Percentiles rank a stretch among this genome's conserved stretches.
These are phyloP conservation scores for Tolypocladium cylindrosporum DNA, from an alignment of 2,329 filamentous ascomycete species.

Conservation along the genomic window DNA sequence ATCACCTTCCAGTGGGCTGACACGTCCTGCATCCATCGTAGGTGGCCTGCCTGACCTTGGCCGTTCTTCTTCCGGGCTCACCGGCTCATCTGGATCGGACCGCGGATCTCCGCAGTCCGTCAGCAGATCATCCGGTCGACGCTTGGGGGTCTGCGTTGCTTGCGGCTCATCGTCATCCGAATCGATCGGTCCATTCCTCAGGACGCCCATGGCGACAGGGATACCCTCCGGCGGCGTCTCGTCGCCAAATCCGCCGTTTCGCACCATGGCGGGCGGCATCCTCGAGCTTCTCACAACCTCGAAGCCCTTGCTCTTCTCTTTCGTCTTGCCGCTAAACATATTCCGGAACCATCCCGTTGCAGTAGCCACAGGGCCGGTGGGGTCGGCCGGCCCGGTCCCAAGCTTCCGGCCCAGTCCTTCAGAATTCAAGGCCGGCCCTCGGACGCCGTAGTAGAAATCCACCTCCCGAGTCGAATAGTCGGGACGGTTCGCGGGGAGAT, in stretches of 20 bases:
- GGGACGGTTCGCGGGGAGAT: conserved; percentile 47
- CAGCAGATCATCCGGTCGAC: conserved; percentile 26
- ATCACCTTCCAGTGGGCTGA: conserved; percentile 12
- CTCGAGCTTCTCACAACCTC: conserved; percentile 88
- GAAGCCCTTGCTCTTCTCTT: conserved; percentile 93
- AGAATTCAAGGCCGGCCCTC: conserved; percentile 77
- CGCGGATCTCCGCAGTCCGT: conserved; percentile 36
- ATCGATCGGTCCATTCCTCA: conserved; percentile 52
- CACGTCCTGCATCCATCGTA: background rate
- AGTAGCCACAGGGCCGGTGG: conserved; percentile 80
- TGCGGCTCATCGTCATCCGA: conserved; percentile 44
- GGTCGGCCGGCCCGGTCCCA: conserved; percentile 90
- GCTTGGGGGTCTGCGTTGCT: conserved; percentile 14
- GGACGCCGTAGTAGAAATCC: conserved; percentile 91
- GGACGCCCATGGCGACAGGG: conserved; percentile 51
- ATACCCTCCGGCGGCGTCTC: conserved; percentile 59
- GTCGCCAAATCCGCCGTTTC: conserved; percentile 44
- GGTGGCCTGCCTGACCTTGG: background rate
- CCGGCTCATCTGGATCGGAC: conserved; percentile 33
- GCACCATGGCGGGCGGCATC: conserved; percentile 64
- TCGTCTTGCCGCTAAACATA: conserved; percentile 73
- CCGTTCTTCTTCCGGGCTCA: conserved; percentile 19
- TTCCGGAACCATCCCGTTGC: conserved; percentile 83
- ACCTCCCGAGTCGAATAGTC: conserved; percentile 93
- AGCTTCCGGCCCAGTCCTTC: conserved; percentile 73